Conservation (phyloP, 2,329 filamentous ascomycete species). For the Epichloe sibirici region DNA sequence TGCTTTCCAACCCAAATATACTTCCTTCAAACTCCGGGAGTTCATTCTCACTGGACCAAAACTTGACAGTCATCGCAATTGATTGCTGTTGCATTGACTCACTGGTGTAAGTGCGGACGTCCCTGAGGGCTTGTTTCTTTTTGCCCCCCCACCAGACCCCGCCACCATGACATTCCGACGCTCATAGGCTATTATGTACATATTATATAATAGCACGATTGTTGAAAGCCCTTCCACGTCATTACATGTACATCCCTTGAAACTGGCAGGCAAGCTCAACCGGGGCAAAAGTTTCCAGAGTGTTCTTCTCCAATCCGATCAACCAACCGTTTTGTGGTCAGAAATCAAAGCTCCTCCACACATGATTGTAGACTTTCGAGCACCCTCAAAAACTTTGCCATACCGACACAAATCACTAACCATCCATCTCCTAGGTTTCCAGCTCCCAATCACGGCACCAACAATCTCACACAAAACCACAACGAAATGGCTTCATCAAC, state of each 20-base stretch:
- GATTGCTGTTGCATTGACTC: background rate
- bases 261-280: background rate
- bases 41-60: background rate
- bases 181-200: background rate
- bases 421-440: background rate
- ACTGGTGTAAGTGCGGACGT: background rate
- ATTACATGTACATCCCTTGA: background rate
- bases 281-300: background rate
- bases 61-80: background rate
- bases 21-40: background rate
- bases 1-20: background rate
- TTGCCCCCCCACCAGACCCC: background rate
- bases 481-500: conserved; percentile 18
- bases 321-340: background rate
- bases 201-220: background rate
- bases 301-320: background rate
- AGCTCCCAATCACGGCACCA: background rate
- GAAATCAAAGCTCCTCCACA: background rate
- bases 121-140: background rate
- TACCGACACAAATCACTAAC: background rate
- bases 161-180: background rate
- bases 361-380: background rate
- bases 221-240: background rate
- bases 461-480: background rate
- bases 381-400: too few species aligned